Conservation (phyloP, 78 protist species). For the Creolimax fragrantissima region DNA sequence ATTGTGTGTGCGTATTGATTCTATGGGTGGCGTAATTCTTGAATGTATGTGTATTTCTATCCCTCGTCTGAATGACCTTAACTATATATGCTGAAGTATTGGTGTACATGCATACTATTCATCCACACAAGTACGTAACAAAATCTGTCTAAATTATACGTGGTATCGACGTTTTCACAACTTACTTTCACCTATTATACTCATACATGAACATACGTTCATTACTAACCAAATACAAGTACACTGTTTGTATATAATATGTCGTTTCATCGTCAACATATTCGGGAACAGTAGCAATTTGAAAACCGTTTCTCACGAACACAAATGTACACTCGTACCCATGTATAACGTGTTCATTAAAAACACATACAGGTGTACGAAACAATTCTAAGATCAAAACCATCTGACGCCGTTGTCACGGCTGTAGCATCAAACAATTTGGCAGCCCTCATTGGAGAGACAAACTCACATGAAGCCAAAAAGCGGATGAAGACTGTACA, state of each 20-base stretch:
- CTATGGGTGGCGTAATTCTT: background rate
- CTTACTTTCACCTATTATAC: too few species aligned
- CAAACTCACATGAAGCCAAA: background rate
- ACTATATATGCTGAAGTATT: background rate
- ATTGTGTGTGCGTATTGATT: background rate
- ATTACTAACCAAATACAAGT: background rate
- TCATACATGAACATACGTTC: background rate
- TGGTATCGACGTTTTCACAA: too few species aligned
- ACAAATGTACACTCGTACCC: background rate
- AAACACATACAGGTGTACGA: background rate
- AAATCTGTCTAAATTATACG: background rate
- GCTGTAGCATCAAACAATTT: conserved; percentile 29
- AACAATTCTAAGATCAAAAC: background rate
- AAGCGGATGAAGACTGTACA: background rate
- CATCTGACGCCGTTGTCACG: background rate
- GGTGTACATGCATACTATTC: background rate
- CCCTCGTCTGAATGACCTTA: background rate
- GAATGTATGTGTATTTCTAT: background rate
- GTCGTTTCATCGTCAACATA: too few species aligned
- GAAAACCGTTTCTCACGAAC: too few species aligned
- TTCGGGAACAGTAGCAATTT: too few species aligned
- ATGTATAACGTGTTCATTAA: too few species aligned
- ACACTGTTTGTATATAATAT: too few species aligned
- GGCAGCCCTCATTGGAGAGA: background rate
- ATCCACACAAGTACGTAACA: background rate